Conservation (phyloP, 257 asterid species). For the Solanum clarkiae region DNA sequence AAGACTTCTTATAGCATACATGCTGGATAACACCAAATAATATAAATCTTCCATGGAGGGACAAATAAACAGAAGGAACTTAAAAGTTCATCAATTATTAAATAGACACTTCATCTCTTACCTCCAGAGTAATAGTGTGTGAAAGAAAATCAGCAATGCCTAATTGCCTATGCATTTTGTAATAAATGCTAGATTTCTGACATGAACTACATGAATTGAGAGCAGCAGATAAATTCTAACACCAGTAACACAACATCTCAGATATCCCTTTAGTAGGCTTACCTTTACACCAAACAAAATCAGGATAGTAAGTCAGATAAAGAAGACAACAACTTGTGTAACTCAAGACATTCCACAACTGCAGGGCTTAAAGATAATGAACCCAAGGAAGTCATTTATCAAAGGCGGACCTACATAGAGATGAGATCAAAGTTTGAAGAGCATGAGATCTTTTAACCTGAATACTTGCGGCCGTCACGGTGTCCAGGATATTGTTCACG, state of each 20-base stretch:
- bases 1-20: neutral
- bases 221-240: neutral
- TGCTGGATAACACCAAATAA: neutral
- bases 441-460: conserved; percentile 39
- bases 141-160: neutral
- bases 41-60: neutral
- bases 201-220: neutral
- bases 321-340: neutral
- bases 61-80: neutral
- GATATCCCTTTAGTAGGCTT: neutral
- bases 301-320: neutral
- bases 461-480: conserved; percentile 86
- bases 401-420: neutral
- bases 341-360: neutral
- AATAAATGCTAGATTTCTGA: neutral
- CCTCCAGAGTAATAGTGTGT: neutral
- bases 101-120: neutral
- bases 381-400: neutral
- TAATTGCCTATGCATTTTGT: neutral
- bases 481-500: conserved; percentile 67
- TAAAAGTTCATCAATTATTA: neutral
- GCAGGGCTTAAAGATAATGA: neutral
- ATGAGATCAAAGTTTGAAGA: neutral
- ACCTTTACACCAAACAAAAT: neutral
- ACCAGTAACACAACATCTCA: neutral